Conservation (phyloP, 257 asterid genomes). For the Rubia yunnanensis region DNA sequence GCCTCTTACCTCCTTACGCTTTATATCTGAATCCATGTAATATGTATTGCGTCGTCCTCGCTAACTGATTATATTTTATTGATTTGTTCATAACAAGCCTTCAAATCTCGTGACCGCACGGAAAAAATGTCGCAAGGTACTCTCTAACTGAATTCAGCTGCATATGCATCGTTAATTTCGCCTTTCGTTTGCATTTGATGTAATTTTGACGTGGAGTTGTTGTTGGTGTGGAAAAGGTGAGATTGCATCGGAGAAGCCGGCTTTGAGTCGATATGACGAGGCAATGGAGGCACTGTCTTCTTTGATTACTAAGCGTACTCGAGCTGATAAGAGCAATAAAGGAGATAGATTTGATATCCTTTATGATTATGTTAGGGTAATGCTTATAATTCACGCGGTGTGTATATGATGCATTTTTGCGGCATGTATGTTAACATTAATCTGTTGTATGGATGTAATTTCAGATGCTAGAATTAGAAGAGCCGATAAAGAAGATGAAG, state of each 20-base stretch:
- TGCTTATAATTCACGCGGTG: background rate
- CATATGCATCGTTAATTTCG: background rate
- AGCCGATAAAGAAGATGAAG: constrained; percentile 74
- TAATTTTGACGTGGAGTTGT: background rate
- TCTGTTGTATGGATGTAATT: constrained; percentile 10
- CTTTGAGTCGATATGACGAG: constrained; percentile 52
- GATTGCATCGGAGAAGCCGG: constrained; percentile 26
- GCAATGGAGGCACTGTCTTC: constrained; percentile 98
- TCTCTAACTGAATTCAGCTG: background rate
- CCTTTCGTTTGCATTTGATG: background rate
- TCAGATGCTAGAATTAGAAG: constrained; percentile 83
- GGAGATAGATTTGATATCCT: constrained; percentile 76
- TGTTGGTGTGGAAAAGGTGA: constrained; percentile 25
- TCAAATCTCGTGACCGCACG: background rate
- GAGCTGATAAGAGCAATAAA: constrained; percentile 78
- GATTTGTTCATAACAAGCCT: background rate
- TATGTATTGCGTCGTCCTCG: background rate
- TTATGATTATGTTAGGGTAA: constrained; percentile 74
- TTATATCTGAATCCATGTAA: background rate
- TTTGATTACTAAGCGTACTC: constrained; percentile 80
- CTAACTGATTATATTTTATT: background rate
- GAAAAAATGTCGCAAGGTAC: constrained; percentile 17
- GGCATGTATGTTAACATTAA: background rate
- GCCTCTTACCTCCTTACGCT: background rate
- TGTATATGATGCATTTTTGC: background rate